Percentiles rank a stretch among this genome's conserved stretches.
Evolutionary conservation across 1,139 yeast genomes (phyloP).

Genomic region (Debaryomyces nepalensis): DNA sequence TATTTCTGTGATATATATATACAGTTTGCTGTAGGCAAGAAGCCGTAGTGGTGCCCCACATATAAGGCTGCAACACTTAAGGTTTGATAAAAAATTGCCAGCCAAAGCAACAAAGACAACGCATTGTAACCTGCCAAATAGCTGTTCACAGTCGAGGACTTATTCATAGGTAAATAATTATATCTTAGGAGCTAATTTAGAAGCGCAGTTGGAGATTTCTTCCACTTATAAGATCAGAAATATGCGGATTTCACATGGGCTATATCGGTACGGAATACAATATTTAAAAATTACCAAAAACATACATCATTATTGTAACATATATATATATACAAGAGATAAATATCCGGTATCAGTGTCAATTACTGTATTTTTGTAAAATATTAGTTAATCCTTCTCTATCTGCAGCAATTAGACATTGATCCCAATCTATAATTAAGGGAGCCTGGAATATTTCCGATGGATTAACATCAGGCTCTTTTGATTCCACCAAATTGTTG

Average conservation of each 20-base stretch:
- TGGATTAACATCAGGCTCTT: conserved; percentile 35
- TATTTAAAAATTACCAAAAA: too few species aligned
- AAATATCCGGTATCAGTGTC: not conserved
- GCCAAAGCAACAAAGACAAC: conserved; percentile 73
- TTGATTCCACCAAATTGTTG: conserved; percentile 30
- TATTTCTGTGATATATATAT: conserved; percentile 12
- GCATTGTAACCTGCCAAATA: conserved; percentile 57
- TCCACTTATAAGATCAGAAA: too few species aligned
- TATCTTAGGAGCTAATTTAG: too few species aligned
- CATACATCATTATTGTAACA: not conserved
- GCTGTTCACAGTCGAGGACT: not conserved
- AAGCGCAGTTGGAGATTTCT: too few species aligned
- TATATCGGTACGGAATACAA: too few species aligned
- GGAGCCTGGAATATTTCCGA: conserved; percentile 47
- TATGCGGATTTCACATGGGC: too few species aligned
- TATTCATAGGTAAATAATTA: not conserved
- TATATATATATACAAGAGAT: conserved; percentile 4
- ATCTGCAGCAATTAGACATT: conserved; percentile 46
- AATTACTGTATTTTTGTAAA: conserved; percentile 34
- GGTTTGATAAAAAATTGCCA: conserved; percentile 42
- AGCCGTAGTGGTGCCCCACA: conserved; percentile 7
- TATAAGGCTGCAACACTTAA: conserved; percentile 20
- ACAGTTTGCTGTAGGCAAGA: not conserved
- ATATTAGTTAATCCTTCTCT: conserved; percentile 37
- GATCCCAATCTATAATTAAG: conserved; percentile 55